Conservation (phyloP, 192 early-diverging fungal genomes). For the Linnemannia exigua region DNA sequence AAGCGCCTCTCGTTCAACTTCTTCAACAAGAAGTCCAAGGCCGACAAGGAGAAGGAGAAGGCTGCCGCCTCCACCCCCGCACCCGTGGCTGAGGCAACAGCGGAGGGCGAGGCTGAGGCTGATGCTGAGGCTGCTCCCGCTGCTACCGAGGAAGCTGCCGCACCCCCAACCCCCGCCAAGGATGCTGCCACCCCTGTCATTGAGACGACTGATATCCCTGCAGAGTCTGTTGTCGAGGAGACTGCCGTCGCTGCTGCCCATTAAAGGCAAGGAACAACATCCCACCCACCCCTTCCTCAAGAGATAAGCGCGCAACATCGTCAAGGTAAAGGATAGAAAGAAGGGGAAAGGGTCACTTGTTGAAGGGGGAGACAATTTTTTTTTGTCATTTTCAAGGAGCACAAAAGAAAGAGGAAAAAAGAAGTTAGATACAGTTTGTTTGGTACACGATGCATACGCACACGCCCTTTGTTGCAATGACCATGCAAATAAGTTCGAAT, state of each 20-base stretch:
- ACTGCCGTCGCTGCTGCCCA: conserved; percentile 38
- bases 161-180: conserved; percentile 18
- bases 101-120: conserved; percentile 5
- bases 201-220: conserved; percentile 18
- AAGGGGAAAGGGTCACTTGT: background rate
- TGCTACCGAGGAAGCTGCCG: conserved; percentile 19
- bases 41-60: conserved; percentile 44
- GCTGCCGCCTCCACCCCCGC: conserved; percentile 7
- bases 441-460: background rate
- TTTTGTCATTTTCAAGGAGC: conserved; percentile 8
- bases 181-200: conserved; percentile 14
- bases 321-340: background rate
- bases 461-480: background rate
- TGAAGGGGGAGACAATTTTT: background rate
- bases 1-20: conserved; percentile 49
- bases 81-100: conserved; percentile 7
- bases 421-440: background rate
- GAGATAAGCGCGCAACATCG: background rate
- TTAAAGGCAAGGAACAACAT: background rate
- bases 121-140: conserved; percentile 11
- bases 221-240: conserved; percentile 31
- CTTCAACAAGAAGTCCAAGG: conserved; percentile 40
- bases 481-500: background rate
- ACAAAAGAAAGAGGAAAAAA: background rate
- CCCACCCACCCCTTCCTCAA: background rate